A percentile compares a stretch with the other conserved stretches of the same genome.
These are phyloP conservation scores for Fragaria ananassa DNA, from an alignment of 306 rosid species.

Conservation along the genomic window DNA sequence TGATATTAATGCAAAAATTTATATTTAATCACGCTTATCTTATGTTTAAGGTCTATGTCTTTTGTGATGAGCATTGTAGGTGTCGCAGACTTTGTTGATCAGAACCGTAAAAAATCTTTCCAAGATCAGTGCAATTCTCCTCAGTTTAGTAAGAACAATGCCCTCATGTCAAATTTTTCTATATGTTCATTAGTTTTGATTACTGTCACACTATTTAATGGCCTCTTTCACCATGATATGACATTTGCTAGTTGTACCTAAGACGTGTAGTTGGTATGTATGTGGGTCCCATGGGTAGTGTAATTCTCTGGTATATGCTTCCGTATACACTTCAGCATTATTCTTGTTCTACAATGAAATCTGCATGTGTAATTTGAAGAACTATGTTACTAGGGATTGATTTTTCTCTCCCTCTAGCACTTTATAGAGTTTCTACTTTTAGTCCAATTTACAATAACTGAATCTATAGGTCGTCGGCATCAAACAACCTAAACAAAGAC, in stretches of 20 bases:
- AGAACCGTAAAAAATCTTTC: slow-evolving; percentile 65
- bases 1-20: not conserved
- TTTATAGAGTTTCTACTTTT: too few relatives aligned
- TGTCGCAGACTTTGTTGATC: slow-evolving; percentile 71
- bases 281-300: too few relatives aligned
- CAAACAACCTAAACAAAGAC: too few relatives aligned
- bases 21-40: not conserved
- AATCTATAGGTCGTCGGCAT: too few relatives aligned
- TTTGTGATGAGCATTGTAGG: slow-evolving; percentile 41
- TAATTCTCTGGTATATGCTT: too few relatives aligned
- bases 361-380: too few relatives aligned
- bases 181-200: slow-evolving; percentile 5
- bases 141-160: slow-evolving; percentile 60
- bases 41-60: not conserved
- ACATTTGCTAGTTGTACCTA: not conserved
- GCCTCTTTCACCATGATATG: not conserved
- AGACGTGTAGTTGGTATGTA: not conserved
- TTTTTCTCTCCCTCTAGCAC: too few relatives aligned
- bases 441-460: too few relatives aligned
- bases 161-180: slow-evolving; percentile 17
- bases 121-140: slow-evolving; percentile 60
- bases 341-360: too few relatives aligned
- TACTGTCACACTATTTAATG: not conserved
- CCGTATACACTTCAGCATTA: too few relatives aligned
- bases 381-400: too few relatives aligned